A percentile compares a stretch with the other conserved stretches of the same genome.
These are phyloP conservation scores for Boletus barrowsii DNA, from an alignment of 768 basidiomycete genomes.

Conservation along the genomic window DNA sequence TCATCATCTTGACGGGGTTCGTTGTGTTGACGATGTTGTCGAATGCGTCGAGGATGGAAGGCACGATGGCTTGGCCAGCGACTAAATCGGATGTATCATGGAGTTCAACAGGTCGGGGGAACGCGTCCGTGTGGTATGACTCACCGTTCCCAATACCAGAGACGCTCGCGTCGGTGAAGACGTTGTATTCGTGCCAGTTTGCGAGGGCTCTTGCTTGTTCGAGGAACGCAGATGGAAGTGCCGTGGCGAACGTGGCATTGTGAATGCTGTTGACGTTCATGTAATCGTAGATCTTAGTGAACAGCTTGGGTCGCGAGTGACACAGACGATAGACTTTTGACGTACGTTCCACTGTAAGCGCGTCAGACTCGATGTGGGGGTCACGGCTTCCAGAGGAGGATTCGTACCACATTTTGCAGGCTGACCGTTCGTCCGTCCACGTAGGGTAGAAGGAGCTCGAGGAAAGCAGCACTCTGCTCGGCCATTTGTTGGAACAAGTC, in stretches of 20 bases:
- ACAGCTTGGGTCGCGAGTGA: neutral
- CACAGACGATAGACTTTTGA: neutral
- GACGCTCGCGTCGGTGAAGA: slow-evolving; percentile 53
- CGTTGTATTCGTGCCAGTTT: slow-evolving; percentile 69
- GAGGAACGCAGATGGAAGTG: slow-evolving; percentile 48
- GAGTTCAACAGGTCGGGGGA: neutral
- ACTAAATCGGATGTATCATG: slow-evolving; percentile 37
- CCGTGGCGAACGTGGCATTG: slow-evolving; percentile 48
- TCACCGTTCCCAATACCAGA: slow-evolving; percentile 66
- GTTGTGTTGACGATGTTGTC: slow-evolving; percentile 46
- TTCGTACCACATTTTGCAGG: slow-evolving; percentile 55
- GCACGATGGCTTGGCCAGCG: slow-evolving; percentile 61
- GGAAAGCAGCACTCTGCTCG: slow-evolving; percentile 44
- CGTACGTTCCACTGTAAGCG: slow-evolving; percentile 45
- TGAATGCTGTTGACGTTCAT: slow-evolving; percentile 74
- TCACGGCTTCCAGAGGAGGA: neutral
- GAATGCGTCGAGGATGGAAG: slow-evolving; percentile 56
- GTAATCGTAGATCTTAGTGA: slow-evolving; percentile 62
- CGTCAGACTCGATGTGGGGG: slow-evolving; percentile 1
- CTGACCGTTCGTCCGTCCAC: slow-evolving; percentile 52
- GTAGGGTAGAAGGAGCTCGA: slow-evolving; percentile 46
- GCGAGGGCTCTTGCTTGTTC: slow-evolving; percentile 59
- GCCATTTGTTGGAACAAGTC: slow-evolving; percentile 45
- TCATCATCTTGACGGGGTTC: slow-evolving; percentile 54
- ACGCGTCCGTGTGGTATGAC: slow-evolving; percentile 4